phyloP scores from a whole-genome alignment of 139 green algal species.

The Astrephomene gubernaculifera region DNA sequence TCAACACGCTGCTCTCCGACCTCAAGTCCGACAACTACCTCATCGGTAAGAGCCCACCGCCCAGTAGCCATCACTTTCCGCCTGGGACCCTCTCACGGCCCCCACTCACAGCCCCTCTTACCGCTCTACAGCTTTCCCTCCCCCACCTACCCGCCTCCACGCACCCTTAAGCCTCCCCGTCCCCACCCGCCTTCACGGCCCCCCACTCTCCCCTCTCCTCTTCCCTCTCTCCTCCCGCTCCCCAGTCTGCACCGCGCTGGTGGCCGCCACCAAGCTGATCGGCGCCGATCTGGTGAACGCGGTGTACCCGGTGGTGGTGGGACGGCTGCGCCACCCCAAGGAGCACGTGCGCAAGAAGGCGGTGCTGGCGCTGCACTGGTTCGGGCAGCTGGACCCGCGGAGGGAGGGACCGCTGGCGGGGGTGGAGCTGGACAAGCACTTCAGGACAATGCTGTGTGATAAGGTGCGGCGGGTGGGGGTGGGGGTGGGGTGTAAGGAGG shows the following conservation, averaged over 20 bases:
- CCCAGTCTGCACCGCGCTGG: constrained; percentile 75
- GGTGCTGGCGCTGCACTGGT: constrained; percentile 90
- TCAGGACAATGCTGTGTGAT: constrained; percentile 79
- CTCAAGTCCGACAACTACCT: constrained; percentile 95
- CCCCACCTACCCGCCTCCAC: too few species aligned
- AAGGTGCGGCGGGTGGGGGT: constrained; percentile 56
- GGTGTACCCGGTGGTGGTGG: constrained; percentile 76
- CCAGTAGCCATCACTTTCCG: too few species aligned
- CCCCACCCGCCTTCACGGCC: too few species aligned
- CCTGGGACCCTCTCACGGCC: too few species aligned
- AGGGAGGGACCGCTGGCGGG: constrained; percentile 69
- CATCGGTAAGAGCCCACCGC: constrained; percentile 58
- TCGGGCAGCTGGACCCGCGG: constrained; percentile 79
- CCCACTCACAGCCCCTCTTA: too few species aligned
- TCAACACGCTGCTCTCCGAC: constrained; percentile 96
- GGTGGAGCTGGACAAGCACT: constrained; percentile 77
- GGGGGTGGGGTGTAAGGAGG: too few species aligned
- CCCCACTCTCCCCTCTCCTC: too few species aligned
- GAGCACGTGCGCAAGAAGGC: constrained; percentile 97
- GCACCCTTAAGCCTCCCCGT: too few species aligned
- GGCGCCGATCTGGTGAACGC: constrained; percentile 89
- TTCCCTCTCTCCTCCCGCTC: too few species aligned
- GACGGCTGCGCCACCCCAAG: constrained; percentile 63
- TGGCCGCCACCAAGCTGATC: constrained; percentile 80
- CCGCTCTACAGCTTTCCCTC: too few species aligned